Percentiles rank a stretch among this genome's conserved stretches.
phyloP scores from a whole-genome alignment of 2,329 filamentous ascomycete species.

The Nannizziopsis arthrosporioides region DNA sequence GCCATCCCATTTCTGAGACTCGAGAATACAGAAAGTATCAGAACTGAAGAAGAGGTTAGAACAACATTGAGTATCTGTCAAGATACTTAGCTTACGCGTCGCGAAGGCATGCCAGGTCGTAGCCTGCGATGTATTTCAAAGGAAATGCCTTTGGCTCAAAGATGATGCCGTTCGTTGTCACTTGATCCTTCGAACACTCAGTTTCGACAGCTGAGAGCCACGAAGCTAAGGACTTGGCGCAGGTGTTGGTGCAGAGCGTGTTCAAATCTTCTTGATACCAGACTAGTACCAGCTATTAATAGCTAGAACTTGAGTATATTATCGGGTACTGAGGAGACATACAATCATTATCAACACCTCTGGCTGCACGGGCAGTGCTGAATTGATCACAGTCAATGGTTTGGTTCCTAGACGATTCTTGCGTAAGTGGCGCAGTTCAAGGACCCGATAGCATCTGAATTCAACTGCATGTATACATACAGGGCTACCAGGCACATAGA shows the following conservation, averaged over 20 bases:
- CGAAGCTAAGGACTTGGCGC: constrained; percentile 11
- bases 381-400: constrained; percentile 15
- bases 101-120: constrained; percentile 14
- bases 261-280: constrained; percentile 15
- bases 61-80: not conserved
- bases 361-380: constrained; percentile 14
- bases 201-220: constrained; percentile 15
- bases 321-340: not conserved
- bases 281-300: constrained; percentile 10
- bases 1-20: constrained; percentile 16
- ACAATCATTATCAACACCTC: constrained; percentile 14
- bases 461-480: constrained; percentile 8
- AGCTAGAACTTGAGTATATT: not conserved
- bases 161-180: constrained; percentile 10
- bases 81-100: constrained; percentile 10
- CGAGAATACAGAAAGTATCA: constrained; percentile 15
- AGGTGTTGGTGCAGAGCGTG: constrained; percentile 13
- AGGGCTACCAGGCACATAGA: constrained; percentile 13
- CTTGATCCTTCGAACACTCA: constrained; percentile 12
- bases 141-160: constrained; percentile 16
- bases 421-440: not conserved
- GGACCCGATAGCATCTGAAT: not conserved
- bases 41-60: constrained; percentile 11
- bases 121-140: constrained; percentile 15
- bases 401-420: constrained; percentile 12